Conservation (phyloP, 2,329 filamentous ascomycete genomes). For the Ophiosphaerella korrae region DNA sequence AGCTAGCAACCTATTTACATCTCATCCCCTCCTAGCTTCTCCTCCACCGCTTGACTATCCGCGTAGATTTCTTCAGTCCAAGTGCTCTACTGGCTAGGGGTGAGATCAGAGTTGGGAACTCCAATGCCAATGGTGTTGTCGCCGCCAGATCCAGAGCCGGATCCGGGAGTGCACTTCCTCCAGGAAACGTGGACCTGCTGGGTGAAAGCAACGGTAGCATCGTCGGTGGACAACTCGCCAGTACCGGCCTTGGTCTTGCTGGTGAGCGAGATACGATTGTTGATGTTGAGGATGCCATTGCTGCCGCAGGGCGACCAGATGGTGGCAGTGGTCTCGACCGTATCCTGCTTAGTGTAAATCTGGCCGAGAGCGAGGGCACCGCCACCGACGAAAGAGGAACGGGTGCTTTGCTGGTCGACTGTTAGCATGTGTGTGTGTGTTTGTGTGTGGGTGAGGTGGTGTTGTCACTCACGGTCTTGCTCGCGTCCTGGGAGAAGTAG, state of each 20-base stretch:
- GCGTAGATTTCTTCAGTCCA: not conserved
- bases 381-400: constrained; percentile 36
- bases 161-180: constrained; percentile 34
- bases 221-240: constrained; percentile 41
- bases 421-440: not conserved
- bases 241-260: constrained; percentile 22
- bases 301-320: constrained; percentile 43
- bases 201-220: constrained; percentile 43
- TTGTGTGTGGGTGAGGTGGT: not conserved
- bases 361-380: constrained; percentile 46
- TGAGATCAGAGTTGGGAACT: constrained; percentile 23
- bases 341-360: constrained; percentile 55
- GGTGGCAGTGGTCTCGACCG: constrained; percentile 40
- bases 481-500: constrained; percentile 45
- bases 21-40: not conserved
- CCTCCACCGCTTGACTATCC: not conserved
- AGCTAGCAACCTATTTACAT: constrained; percentile 1
- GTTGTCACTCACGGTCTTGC: constrained; percentile 28
- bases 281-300: constrained; percentile 41
- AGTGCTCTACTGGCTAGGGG: constrained; percentile 13
- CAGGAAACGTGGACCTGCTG: constrained; percentile 43
- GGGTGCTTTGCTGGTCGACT: constrained; percentile 21
- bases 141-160: constrained; percentile 12
- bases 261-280: constrained; percentile 39
- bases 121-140: constrained; percentile 34